phyloP scores from a whole-genome alignment of 345 rosid species.

The Leavenworthia alabamica region DNA sequence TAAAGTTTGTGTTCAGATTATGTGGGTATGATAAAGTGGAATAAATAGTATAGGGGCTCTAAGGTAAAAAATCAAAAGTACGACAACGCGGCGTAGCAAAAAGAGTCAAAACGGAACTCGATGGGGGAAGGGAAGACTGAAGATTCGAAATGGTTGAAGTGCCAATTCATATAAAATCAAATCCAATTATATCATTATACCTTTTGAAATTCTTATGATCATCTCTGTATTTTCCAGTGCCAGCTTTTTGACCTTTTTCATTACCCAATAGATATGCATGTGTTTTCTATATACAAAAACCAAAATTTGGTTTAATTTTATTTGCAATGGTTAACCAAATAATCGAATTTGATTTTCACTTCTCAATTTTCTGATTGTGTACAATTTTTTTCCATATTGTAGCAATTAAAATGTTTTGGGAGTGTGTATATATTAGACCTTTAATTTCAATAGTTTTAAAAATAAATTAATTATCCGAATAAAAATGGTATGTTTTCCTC shows the following conservation, averaged over 20 bases:
- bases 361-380: background rate
- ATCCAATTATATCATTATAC: conserved; percentile 12
- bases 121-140: conserved; percentile 15
- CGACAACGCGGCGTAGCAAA: conserved; percentile 21
- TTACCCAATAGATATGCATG: background rate
- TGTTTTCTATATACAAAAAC: background rate
- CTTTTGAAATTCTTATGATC: conserved; percentile 28
- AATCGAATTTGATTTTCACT: background rate
- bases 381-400: background rate
- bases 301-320: background rate
- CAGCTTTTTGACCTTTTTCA: conserved; percentile 24
- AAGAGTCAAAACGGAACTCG: conserved; percentile 26
- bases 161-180: conserved; percentile 19
- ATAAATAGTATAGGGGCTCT: conserved; percentile 1
- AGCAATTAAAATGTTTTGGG: no score
- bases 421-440: background rate
- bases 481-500: conserved; percentile 18
- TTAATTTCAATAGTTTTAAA: background rate
- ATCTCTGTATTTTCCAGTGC: conserved; percentile 16
- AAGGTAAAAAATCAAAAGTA: background rate
- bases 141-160: conserved; percentile 25
- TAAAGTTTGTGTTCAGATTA: background rate
- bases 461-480: background rate
- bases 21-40: background rate
- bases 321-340: background rate